These are phyloP conservation scores for Apostasia shenzhenica DNA, from an alignment of 106 monocot species.

Conservation along the genomic window DNA sequence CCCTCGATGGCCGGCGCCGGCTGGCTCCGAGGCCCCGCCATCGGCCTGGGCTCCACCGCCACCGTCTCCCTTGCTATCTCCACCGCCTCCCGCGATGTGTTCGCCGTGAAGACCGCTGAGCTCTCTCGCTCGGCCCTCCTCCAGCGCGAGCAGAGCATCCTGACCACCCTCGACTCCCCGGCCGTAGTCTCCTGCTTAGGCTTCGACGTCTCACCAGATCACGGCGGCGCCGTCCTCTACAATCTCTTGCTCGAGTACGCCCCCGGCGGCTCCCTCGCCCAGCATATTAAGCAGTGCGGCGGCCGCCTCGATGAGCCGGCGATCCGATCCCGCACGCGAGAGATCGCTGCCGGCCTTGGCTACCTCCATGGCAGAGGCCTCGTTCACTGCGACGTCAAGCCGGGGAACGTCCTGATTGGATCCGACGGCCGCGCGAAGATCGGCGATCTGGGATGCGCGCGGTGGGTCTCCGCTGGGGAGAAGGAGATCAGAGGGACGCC, in stretches of 20 bases:
- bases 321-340: slow-evolving; percentile 18
- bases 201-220: slow-evolving; percentile 12
- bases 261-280: slow-evolving; percentile 45
- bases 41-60: slow-evolving; percentile 30
- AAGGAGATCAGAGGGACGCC: slow-evolving; percentile 24
- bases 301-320: slow-evolving; percentile 30
- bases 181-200: slow-evolving; percentile 46
- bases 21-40: slow-evolving; percentile 17
- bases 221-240: slow-evolving; percentile 1
- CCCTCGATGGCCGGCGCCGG: neutral
- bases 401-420: slow-evolving; percentile 52
- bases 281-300: slow-evolving; percentile 19
- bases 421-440: slow-evolving; percentile 43
- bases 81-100: slow-evolving; percentile 6
- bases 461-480: neutral
- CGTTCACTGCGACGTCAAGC: slow-evolving; percentile 74
- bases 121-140: slow-evolving; percentile 12
- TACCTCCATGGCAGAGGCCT: slow-evolving; percentile 52
- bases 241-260: slow-evolving; percentile 69
- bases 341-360: slow-evolving; percentile 37
- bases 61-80: slow-evolving; percentile 12
- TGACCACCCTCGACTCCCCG: slow-evolving; percentile 20
- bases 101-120: slow-evolving; percentile 44
- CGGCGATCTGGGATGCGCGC: slow-evolving; percentile 73
- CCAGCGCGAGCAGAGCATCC: slow-evolving; percentile 27